These are phyloP conservation scores for Cantharellus anzutake DNA, from an alignment of 768 basidiomycete genomes.

Conservation along the genomic window DNA sequence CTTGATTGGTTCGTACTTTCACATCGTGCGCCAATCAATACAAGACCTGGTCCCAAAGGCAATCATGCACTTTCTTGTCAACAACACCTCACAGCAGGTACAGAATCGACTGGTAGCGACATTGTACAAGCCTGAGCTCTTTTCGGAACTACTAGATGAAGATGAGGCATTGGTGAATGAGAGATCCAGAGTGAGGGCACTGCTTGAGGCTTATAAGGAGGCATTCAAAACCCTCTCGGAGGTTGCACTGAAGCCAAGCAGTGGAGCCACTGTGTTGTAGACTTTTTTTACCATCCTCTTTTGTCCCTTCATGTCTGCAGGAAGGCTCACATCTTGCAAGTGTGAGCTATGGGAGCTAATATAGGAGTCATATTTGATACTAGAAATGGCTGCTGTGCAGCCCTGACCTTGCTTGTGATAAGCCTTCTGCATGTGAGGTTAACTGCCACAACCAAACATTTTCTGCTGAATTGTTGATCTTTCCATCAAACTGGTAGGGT, in stretches of 20 bases:
- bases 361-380: too few relatives aligned
- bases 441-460: too few relatives aligned
- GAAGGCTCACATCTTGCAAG: too few relatives aligned
- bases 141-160: slow-evolving; percentile 79
- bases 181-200: slow-evolving; percentile 77
- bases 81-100: slow-evolving; percentile 88
- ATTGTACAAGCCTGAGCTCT: slow-evolving; percentile 88
- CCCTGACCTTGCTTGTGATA: too few relatives aligned
- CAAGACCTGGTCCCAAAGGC: slow-evolving; percentile 96
- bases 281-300: too few relatives aligned
- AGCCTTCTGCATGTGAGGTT: too few relatives aligned
- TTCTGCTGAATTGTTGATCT: too few relatives aligned
- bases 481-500: too few relatives aligned
- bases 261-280: too few relatives aligned
- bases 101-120: slow-evolving; percentile 91
- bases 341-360: too few relatives aligned
- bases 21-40: slow-evolving; percentile 89
- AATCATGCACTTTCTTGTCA: slow-evolving; percentile 96
- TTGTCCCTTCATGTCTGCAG: too few relatives aligned
- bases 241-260: slow-evolving; percentile 39
- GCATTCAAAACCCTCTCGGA: slow-evolving; percentile 78
- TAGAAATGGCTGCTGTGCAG: too few relatives aligned
- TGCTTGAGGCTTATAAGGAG: slow-evolving; percentile 91
- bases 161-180: slow-evolving; percentile 92
- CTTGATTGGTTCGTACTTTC: slow-evolving; percentile 88